Percentiles rank a stretch among this genome's conserved stretches.
These are phyloP conservation scores for Trichocomaceae sp. DNA, from an alignment of 2,329 filamentous ascomycete species.

Conservation along the genomic window DNA sequence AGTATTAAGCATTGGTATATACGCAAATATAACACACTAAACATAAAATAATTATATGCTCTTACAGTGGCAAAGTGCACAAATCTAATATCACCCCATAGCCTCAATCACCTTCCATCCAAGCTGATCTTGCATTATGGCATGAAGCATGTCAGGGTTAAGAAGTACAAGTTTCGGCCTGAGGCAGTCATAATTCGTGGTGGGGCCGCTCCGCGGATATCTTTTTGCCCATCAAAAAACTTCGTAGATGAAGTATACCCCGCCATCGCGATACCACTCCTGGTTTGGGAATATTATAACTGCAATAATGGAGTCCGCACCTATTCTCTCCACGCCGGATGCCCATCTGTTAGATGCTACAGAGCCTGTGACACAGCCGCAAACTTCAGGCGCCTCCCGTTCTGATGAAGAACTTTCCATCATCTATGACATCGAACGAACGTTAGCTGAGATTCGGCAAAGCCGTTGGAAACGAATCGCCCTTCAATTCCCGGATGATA, in stretches of 20 bases:
- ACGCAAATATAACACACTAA: neutral
- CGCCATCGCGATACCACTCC: conserved; percentile 1
- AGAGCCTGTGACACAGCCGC: conserved; percentile 32
- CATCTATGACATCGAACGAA: conserved; percentile 80
- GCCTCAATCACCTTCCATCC: neutral
- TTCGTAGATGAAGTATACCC: conserved; percentile 12
- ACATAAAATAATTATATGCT: neutral
- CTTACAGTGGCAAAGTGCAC: neutral
- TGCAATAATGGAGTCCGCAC: conserved; percentile 38
- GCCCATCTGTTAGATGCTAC: conserved; percentile 54
- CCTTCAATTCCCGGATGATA: conserved; percentile 90
- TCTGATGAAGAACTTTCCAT: conserved; percentile 64
- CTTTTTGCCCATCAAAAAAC: conserved; percentile 1
- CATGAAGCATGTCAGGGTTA: too few relatives aligned
- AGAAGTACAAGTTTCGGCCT: too few relatives aligned
- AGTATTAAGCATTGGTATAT: neutral
- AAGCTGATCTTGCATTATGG: too few relatives aligned
- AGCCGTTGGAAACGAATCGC: conserved; percentile 71
- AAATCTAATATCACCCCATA: neutral
- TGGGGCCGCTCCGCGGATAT: neutral
- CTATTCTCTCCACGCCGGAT: conserved; percentile 58
- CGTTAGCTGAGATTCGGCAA: conserved; percentile 65
- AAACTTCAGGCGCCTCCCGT: conserved; percentile 28
- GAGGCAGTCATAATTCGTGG: neutral
- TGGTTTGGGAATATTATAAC: neutral